Base-by-base conservation (phyloP, 2,329 filamentous ascomycete species). In the Neofusicoccum laricinum region DNA sequence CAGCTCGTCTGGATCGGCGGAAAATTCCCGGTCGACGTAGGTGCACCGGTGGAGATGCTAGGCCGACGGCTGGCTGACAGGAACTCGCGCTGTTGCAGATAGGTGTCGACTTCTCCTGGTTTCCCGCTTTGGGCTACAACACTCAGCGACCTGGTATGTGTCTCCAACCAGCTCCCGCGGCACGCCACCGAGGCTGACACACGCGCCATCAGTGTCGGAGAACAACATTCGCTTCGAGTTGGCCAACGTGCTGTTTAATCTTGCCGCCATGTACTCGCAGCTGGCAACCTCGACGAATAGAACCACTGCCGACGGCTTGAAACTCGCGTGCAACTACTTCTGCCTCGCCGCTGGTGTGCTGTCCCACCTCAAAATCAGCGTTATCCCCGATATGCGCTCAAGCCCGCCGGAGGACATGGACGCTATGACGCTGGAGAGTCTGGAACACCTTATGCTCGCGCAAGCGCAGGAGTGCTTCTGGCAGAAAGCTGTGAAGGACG, bases 401-500 rank as follows among this genome's bases (percentile, higher is more conserved):
- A 87, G 90, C 14, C 92, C 93, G 0, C 93, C 95, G 1, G 95
- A 98, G 74, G 95, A 99, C 74, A 96, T 99, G 93, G 95, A 99
- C 71, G 85, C 87, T 58, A 86, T 91, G 72, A 97, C 93, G 0
- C 82, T 99, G 53, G 90, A 94, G 71, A 92, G 91, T 61, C 79
- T 98, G 50, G 86, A 91, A 69, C 87, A 94, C 75, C 83, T 99
- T 34, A 87, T 96, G 75, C 84, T 99, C 10, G 94, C 93, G 0
- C 93, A 99, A 75, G 93, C 90, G 32, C 95, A 99, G 74, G 95
- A 99, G 79, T 98, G 93, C 75, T 98, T 95, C 77, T 99, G 95
- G 95, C 90, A 95, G 70, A 98, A 97, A 75, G 94, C 95, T 0
- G 93, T 96, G 65, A 93, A 96, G 81, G 94, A 97, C 74, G 88